These are phyloP conservation scores for Ceratocystiopsis brevicomis DNA, from an alignment of 2,329 filamentous ascomycete genomes.

Conservation along the genomic window DNA sequence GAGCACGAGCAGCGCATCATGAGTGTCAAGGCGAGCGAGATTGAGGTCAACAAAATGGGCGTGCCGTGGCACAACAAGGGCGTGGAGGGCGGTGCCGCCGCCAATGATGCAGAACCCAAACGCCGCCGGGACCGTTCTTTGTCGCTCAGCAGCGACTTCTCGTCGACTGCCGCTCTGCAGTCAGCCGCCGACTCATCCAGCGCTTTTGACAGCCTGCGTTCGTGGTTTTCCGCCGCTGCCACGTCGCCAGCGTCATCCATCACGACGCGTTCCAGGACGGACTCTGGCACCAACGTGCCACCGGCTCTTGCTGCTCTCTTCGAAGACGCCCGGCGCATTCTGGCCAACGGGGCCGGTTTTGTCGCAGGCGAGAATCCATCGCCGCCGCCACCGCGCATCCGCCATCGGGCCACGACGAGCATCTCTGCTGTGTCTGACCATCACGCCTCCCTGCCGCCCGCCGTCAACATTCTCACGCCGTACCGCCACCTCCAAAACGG, in stretches of 20 bases:
- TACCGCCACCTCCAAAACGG: conserved; percentile 6
- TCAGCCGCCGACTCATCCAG: conserved; percentile 6
- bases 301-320: conserved; percentile 6
- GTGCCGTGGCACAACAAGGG: conserved; percentile 7
- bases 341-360: background rate
- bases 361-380: background rate
- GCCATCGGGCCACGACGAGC: conserved; percentile 34
- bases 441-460: conserved; percentile 46
- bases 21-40: conserved; percentile 8
- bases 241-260: background rate
- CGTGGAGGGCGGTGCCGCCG: too few relatives aligned
- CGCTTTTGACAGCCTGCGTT: conserved; percentile 9
- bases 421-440: conserved; percentile 23
- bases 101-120: too few relatives aligned
- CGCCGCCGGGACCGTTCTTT: conserved; percentile 5
- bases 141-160: conserved; percentile 6
- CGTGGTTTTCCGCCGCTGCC: conserved; percentile 6
- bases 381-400: conserved; percentile 18
- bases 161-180: conserved; percentile 1
- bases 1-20: conserved; percentile 10
- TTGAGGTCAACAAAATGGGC: conserved; percentile 8
- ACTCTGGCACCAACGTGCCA: background rate
- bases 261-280: background rate
- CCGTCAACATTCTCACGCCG: conserved; percentile 42
- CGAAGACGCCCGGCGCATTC: conserved; percentile 4